Conservation (phyloP, 192 early-diverging fungal genomes). For the Podila minutissima region DNA sequence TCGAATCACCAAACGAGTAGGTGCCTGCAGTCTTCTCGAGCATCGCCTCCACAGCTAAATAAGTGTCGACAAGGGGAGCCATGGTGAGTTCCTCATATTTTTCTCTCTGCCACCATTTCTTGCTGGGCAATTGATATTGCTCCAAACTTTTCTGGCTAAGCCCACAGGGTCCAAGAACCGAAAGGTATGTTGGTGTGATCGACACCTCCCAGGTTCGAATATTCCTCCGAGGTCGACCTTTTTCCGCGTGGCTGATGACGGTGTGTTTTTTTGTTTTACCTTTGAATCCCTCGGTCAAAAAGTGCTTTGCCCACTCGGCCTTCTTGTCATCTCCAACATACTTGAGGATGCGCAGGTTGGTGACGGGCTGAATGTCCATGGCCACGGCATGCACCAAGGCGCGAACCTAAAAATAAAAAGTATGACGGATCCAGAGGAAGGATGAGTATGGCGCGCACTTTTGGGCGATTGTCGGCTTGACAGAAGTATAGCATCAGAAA, state of each 20-base stretch:
- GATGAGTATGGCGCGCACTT: neutral
- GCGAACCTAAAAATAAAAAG: constrained; percentile 61
- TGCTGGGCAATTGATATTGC: too few relatives aligned
- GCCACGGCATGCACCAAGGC: constrained; percentile 76
- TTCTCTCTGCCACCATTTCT: neutral
- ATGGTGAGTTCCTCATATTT: constrained; percentile 5
- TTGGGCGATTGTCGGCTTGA: neutral
- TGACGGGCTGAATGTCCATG: constrained; percentile 88
- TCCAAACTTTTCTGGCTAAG: neutral
- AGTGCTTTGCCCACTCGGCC: constrained; percentile 69
- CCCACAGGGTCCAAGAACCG: neutral
- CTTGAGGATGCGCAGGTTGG: constrained; percentile 81
- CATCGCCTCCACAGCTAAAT: constrained; percentile 68
- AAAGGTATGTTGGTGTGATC: neutral
- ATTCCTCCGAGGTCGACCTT: neutral
- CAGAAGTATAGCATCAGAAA: neutral
- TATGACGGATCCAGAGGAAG: neutral
- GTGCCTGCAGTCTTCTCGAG: constrained; percentile 71
- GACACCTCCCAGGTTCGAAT: too few relatives aligned
- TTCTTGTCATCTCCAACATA: constrained; percentile 65
- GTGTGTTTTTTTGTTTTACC: constrained; percentile 51
- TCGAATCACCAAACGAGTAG: constrained; percentile 82
- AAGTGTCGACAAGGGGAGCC: neutral
- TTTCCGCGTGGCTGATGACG: neutral
- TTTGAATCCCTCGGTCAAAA: constrained; percentile 67